phyloP scores from a whole-genome alignment of 768 basidiomycete species.

The Trametes meyenii region DNA sequence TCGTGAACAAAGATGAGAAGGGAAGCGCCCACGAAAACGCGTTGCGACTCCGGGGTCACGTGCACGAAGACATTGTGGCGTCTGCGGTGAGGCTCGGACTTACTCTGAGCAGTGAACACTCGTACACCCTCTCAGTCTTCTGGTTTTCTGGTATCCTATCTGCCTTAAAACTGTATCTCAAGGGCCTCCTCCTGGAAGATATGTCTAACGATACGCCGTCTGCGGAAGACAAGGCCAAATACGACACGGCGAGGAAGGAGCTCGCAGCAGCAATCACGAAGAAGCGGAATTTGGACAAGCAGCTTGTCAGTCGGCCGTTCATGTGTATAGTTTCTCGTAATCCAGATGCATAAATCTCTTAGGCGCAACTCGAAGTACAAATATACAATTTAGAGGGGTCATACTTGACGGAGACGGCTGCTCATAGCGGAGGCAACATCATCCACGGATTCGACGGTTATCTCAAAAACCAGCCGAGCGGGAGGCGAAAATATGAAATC shows the following conservation, averaged over 20 bases:
- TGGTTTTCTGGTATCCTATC: background rate
- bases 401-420: constrained; percentile 78
- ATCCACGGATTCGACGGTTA: constrained; percentile 88
- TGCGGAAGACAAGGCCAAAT: constrained; percentile 70
- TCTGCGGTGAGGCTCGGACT: background rate
- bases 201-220: constrained; percentile 49
- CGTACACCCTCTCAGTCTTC: background rate
- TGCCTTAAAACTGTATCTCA: background rate
- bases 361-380: constrained; percentile 79
- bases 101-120: background rate
- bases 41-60: background rate
- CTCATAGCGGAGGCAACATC: constrained; percentile 82
- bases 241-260: constrained; percentile 75
- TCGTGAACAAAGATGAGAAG: background rate
- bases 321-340: background rate
- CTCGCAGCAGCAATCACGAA: constrained; percentile 72
- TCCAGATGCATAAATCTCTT: background rate
- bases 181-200: background rate
- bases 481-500: constrained; percentile 73
- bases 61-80: background rate
- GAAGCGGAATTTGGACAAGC: constrained; percentile 76
- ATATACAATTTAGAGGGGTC: constrained; percentile 77
- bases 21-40: background rate
- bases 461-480: constrained; percentile 73
- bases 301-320: constrained; percentile 54